Evolutionary conservation across 805 yeast species (phyloP), one percentile per base, ranked within the genome.

Genomic region (Yamadazyma scolyti): DNA sequence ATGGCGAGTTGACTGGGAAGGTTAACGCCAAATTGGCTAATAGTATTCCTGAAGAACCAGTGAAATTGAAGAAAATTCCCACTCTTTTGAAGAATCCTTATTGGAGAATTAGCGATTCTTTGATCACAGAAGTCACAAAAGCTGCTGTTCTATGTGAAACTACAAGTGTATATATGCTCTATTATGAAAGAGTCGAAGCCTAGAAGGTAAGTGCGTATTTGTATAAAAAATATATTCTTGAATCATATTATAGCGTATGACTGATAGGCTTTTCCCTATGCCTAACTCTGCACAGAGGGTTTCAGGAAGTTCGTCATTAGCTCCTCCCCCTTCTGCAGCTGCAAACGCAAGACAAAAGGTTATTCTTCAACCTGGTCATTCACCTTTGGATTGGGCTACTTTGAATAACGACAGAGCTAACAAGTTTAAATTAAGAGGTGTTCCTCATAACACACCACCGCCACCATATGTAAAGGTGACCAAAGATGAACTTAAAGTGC

Each of bases 51-150:
- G 29, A 31, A 14, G 20, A 26, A 10, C 30, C 20, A 9, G 54
- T 63, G 42, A 54, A 65, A 48, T 47, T 68, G 54, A 78, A 73
- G 47, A 78, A 72, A 44, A 58, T 82, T 8, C 73, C 77, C 4
- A 68, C 79, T 11, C 63, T 74, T 11, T 48, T 67, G 3, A 76
- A 75, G 34, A 58, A 71, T 25, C 88, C 90, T 12, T 83, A 68
- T 47, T 90, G 97, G 97, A 71, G 84, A 40, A 75, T 89, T 20
- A 85, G 94, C 39, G 97, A 93, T 56, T 66, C 83, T 2, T 65
- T 61, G 18, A 76, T 84, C 4, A 58, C 75, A 22, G 96, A 88
- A 50, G 77, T 71, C 6, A 65, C 73, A 9, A 50, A 61, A 2
- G 56, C 61, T 0, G 77, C 79, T 10, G 83, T 89, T 1, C 58